phyloP scores from a whole-genome alignment of 164 flowering plant species.

The Santalum album region DNA sequence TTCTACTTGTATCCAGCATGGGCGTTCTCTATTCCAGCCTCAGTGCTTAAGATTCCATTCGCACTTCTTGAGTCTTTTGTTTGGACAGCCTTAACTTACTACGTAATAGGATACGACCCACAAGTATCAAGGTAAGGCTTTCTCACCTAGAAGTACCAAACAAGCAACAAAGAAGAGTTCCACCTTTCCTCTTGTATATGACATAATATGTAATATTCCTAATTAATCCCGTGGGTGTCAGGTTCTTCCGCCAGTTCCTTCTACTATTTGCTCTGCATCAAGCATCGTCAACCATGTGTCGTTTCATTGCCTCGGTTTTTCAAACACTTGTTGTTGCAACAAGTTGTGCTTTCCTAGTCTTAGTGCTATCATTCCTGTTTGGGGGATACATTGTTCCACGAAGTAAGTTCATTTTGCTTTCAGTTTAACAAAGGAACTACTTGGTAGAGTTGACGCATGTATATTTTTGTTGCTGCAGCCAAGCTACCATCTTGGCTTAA shows the following conservation, averaged over 20 bases:
- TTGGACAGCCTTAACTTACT: constrained; percentile 45
- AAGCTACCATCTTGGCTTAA: constrained; percentile 37
- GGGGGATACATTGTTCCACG: constrained; percentile 45
- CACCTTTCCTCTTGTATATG: too few species aligned
- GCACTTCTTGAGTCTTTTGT: constrained; percentile 34
- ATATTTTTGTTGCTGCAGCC: constrained; percentile 28
- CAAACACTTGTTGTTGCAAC: constrained; percentile 22
- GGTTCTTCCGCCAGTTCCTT: constrained; percentile 51
- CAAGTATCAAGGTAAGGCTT: constrained; percentile 30
- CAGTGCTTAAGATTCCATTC: constrained; percentile 39
- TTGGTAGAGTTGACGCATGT: too few species aligned
- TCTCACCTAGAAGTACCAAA: not conserved
- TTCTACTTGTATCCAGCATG: constrained; percentile 46
- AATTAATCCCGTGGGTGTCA: too few species aligned
- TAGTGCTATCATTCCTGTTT: constrained; percentile 24
- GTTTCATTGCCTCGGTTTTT: constrained; percentile 38
- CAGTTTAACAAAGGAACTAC: too few species aligned
- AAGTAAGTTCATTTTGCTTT: constrained; percentile 29
- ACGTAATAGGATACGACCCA: constrained; percentile 50
- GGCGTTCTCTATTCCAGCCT: constrained; percentile 48
- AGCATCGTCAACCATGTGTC: constrained; percentile 41
- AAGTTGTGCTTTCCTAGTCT: constrained; percentile 12
- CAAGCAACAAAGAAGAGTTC: too few species aligned
- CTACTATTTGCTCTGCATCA: constrained; percentile 36
- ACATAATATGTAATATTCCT: too few species aligned